A percentile compares a stretch with the other conserved stretches of the same genome.
Evolutionary conservation across 2,329 filamentous ascomycete species (phyloP).

Genomic region (Stachybotrys chlorohalonatus): DNA sequence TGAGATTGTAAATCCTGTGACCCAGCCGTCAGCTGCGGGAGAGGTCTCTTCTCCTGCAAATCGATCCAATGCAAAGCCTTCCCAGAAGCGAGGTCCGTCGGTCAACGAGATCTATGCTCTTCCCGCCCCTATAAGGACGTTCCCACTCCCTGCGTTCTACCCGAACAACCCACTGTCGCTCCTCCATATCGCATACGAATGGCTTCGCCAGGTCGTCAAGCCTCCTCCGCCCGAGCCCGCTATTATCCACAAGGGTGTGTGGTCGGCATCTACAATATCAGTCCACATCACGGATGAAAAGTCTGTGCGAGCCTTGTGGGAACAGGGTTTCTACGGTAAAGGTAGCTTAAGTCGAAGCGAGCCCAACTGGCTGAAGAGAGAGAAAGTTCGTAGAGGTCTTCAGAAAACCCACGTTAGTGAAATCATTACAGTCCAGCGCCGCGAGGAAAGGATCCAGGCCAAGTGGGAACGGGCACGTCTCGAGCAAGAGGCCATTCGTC

Average conservation of each 20-base stretch:
- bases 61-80: slow-evolving; percentile 6
- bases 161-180: slow-evolving; percentile 88
- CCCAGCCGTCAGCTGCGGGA: slow-evolving; percentile 6
- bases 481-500: slow-evolving; percentile 75
- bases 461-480: slow-evolving; percentile 89
- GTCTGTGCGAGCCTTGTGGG: slow-evolving; percentile 78
- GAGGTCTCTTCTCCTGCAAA: slow-evolving; percentile 7
- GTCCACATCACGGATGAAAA: slow-evolving; percentile 72
- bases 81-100: slow-evolving; percentile 27
- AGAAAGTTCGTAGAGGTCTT: slow-evolving; percentile 62
- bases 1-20: slow-evolving; percentile 22
- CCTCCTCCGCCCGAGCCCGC: slow-evolving; percentile 56
- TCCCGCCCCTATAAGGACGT: slow-evolving; percentile 70
- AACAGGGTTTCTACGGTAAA: slow-evolving; percentile 96
- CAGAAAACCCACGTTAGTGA: slow-evolving; percentile 66
- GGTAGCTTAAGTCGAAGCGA: slow-evolving; percentile 89
- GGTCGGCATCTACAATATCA: slow-evolving; percentile 73
- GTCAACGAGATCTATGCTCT: slow-evolving; percentile 71
- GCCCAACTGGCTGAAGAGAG: slow-evolving; percentile 81
- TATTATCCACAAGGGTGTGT: slow-evolving; percentile 61
- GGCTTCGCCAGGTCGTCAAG: slow-evolving; percentile 64
- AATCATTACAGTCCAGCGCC: slow-evolving; percentile 64
- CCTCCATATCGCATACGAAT: slow-evolving; percentile 68
- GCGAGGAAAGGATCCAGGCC: slow-evolving; percentile 71
- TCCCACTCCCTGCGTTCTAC: slow-evolving; percentile 80